Base-by-base conservation (phyloP, 2,329 filamentous ascomycete species). In the Coniochaeta sp. region DNA sequence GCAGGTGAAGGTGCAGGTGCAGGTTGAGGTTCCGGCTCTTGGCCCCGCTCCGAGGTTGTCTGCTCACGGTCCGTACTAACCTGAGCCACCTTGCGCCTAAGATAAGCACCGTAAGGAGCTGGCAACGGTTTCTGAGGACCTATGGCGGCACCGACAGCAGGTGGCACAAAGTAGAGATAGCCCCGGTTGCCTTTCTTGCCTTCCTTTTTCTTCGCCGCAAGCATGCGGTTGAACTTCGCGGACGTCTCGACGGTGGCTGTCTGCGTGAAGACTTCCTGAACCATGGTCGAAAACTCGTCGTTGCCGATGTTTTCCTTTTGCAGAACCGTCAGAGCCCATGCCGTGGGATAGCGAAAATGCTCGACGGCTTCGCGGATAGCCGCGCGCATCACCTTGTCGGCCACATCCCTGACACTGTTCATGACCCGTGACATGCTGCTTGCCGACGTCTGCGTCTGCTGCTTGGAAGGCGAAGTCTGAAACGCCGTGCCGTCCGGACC, bases 351-450 rank as follows among this genome's bases (percentile, higher is more conserved):
- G 53, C 79, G 77, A 55, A 72, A 71, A 60, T 78, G 73, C 53
- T 72, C 68, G 48, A 85, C 64, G 5, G 81, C 81, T 60, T 82
- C 74, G 9, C 81, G 74, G 27, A 84, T 78, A n/a, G 80, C 79
- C 28, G 66, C 61, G 62, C 82, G 77, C 33, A 85, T 71, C 26
- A 82, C 75, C 60, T 69, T 75, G 58, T 77, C 78, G 24, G 72
- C 70, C 30, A 73, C 62, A 33, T 75, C 73, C 55, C 70, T 73
- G 55, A 73, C 70, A 2, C 26, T 31, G 24, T 65, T 63, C 10
- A 61, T 27, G 52, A 46, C 30, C 51, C 49, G 31, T 54, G 54
- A 28, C 51, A 55, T 28, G 60, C 48, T 24, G 59, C 38, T 42
- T 14, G 38, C 38, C 5, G 38, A 42, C 4, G 38, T 42, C 38